Evolutionary conservation across 2,329 filamentous ascomycete genomes (phyloP).

Genomic region (Pestalotiopsis sp.): DNA sequence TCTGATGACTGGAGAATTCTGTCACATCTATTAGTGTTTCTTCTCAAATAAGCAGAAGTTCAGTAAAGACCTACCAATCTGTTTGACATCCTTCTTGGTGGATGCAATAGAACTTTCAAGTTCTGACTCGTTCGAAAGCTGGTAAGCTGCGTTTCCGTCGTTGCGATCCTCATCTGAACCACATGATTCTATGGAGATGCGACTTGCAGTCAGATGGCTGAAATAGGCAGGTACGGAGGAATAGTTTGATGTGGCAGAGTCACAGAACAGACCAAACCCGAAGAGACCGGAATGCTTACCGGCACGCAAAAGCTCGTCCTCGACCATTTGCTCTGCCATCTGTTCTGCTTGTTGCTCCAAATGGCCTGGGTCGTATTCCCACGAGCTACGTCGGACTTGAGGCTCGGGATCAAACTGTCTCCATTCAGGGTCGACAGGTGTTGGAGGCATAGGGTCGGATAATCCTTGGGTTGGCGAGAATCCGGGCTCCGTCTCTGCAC

Average conservation of each 20-base stretch:
- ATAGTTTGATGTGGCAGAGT: conserved; percentile 22
- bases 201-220: conserved; percentile 24
- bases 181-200: conserved; percentile 31
- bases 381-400: conserved; percentile 16
- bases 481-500: neutral
- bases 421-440: neutral
- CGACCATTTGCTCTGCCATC: conserved; percentile 24
- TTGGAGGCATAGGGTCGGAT: conserved; percentile 8
- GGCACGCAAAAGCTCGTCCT: conserved; percentile 27
- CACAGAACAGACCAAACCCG: conserved; percentile 16
- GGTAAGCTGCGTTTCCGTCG: conserved; percentile 18
- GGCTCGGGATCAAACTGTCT: conserved; percentile 1
- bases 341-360: conserved; percentile 23
- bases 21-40: conserved; percentile 6
- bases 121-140: conserved; percentile 19
- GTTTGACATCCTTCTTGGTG: conserved; percentile 12
- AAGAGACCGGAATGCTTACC: conserved; percentile 29
- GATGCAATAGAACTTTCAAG: conserved; percentile 4
- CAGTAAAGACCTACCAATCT: conserved; percentile 23
- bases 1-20: conserved; percentile 26
- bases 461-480: neutral
- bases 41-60: neutral
- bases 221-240: conserved; percentile 11
- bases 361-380: conserved; percentile 18
- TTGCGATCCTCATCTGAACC: conserved; percentile 22